Conservation (phyloP, 345 rosid species). For the Murraya koenigii region DNA sequence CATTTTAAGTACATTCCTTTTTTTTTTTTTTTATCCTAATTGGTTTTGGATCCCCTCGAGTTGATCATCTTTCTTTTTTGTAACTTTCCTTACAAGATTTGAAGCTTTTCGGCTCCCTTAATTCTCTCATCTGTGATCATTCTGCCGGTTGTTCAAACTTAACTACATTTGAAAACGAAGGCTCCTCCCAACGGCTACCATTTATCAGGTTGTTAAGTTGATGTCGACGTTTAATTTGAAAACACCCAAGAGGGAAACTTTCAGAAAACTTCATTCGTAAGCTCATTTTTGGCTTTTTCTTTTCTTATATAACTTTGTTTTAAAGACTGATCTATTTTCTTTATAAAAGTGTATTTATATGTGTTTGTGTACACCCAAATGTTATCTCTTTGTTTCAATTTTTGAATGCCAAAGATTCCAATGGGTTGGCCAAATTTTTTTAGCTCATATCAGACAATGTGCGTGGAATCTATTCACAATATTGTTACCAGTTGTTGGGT, state of each 20-base stretch:
- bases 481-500: not conserved
- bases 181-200: conserved; percentile 19
- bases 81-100: conserved; percentile 36
- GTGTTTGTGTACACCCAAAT: too few species aligned
- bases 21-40: not conserved
- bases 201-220: not conserved
- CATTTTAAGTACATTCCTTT: not conserved
- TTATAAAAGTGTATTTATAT: not conserved
- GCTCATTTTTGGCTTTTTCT: not conserved
- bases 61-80: not conserved
- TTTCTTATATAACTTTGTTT: not conserved
- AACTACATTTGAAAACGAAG: not conserved
- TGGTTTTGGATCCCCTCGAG: not conserved
- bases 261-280: conserved; percentile 4
- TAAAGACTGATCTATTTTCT: not conserved
- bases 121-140: conserved; percentile 3
- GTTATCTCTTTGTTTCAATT: not conserved
- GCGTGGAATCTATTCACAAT: not conserved
- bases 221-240: conserved; percentile 25
- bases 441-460: not conserved
- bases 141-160: conserved; percentile 44
- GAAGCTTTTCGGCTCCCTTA: not conserved
- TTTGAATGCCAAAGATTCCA: not conserved
- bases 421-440: not conserved
- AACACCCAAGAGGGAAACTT: conserved; percentile 14